Evolutionary conservation across 2,329 filamentous ascomycete species (phyloP), one percentile per base, ranked within the genome.

Genomic region (Cladosporium sp.): DNA sequence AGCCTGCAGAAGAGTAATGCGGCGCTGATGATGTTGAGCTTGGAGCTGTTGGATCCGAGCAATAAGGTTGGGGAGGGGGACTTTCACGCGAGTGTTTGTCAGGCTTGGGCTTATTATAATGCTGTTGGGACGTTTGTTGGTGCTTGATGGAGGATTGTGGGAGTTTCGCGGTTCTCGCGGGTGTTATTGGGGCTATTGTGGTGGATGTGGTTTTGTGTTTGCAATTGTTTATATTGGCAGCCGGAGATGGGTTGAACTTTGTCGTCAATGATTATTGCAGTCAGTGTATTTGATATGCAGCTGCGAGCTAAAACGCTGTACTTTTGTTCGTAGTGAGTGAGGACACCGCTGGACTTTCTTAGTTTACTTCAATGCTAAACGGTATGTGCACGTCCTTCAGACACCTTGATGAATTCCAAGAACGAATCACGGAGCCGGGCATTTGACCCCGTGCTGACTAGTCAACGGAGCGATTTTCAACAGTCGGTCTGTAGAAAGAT

Each of bases 41-140:
- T 62, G 59, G 59, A 53, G 35, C 12, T 62, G 29, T 28, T 62
- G 44, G 31, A 62, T 37, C 44, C 59, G 59, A n/a, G 28, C 18
- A 62, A 53, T 3, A 62, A 37, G 44, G 59, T 62, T 14, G 59
- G n/a, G 5, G 29, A 62, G 18, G 59, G 59, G 1, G 59, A 33
- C 26, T 62, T 62, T 14, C 59, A 62, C 53, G 29, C 59, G 16
- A 46, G 52, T 62, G 59, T 62, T 53, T 62, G 59, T 29, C 44
- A 52, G 59, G 59, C 59, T 53, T 62, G 59, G 59, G 59, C 31
- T 18, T 62, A 35, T 14, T 62, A 52, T 33, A 62, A 62, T 53
- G 44, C 59, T 28, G 26, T 62, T 52, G 59, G 28, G 44, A 40
- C 37, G 44, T 62, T 62, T 37, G 46, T 62, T 16, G 59, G 46